Base-by-base conservation (phyloP, 176 grass and related monocot genomes). In the Pharus latifolius region DNA sequence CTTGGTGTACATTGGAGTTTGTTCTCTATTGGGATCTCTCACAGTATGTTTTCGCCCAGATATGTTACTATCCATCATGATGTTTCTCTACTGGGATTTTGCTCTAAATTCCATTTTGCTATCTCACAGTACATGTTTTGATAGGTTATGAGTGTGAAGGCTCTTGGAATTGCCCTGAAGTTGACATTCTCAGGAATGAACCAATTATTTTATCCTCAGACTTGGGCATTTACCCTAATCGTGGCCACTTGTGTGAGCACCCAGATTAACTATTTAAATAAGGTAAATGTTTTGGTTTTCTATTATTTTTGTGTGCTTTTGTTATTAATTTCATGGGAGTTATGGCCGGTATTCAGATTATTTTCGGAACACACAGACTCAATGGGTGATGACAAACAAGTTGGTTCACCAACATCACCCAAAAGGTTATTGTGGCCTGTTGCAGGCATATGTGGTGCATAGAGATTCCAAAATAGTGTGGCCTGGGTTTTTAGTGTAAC, bases 231-330 rank as follows among this genome's bases (percentile, higher is more conserved):
- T 84, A 63, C 82, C 14, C 43, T 96, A 69, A 81, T 88, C 80
- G 88, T 96, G 46, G 82, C 64, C 25, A 70, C 76, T 49, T 96
- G 92, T 52, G 85, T 88, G 70, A 78, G 87, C 78, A 96, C 88
- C 37, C 92, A 91, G 57, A 96, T 96, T 69, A 96, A 96, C 76
- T 96, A 96, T 78, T 66, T 96, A 72, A 91, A 96, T 68, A 96
- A 91, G 82, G 88, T 91, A 79, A 72, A 7, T 18, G 0, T 43
- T 78, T 17, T 57, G 7, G n/a, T 68, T 57, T 49, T 2, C 8
- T 2, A n/a, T n/a, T 42, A 6, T 72, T 49, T 7, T 41, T 71
- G 26, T 34, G n/a, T n/a, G n/a, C n/a, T n/a, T n/a, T n/a, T n/a
- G n/a, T n/a, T n/a, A n/a, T n/a, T n/a, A n/a, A n/a, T n/a, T n/a